Percentiles rank a stretch among this genome's conserved stretches.
phyloP scores from a whole-genome alignment of 2,329 filamentous ascomycete genomes.

The Coniochaeta hoffmannii region DNA sequence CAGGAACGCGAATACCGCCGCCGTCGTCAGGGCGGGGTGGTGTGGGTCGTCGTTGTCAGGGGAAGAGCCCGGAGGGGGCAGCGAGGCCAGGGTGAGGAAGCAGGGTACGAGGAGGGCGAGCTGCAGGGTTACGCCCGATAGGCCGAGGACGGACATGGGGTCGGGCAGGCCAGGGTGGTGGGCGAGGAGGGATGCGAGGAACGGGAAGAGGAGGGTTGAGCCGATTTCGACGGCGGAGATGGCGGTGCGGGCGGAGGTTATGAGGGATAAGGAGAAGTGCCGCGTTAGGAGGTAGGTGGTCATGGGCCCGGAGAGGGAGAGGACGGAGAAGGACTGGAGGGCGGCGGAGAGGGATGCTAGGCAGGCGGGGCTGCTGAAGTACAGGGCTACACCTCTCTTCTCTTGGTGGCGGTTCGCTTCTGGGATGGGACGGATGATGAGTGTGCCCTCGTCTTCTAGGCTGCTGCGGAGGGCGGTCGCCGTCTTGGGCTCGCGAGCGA shows the following conservation, averaged over 20 bases:
- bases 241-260: constrained; percentile 7
- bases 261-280: constrained; percentile 5
- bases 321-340: constrained; percentile 8
- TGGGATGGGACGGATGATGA: not conserved
- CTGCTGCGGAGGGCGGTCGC: not conserved
- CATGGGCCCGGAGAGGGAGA: constrained; percentile 9
- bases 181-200: constrained; percentile 1
- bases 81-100: constrained; percentile 2
- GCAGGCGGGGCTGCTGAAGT: constrained; percentile 6
- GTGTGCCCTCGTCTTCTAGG: not conserved
- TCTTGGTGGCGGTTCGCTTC: not conserved
- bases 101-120: constrained; percentile 5
- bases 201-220: constrained; percentile 8
- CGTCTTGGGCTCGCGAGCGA: constrained; percentile 3
- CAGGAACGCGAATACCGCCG: constrained; percentile 4
- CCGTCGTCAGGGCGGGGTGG: constrained; percentile 3
- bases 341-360: constrained; percentile 7
- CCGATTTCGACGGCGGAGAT: constrained; percentile 7
- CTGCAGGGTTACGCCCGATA: constrained; percentile 5
- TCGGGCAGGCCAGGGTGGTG: constrained; percentile 1
- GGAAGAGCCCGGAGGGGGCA: too few relatives aligned
- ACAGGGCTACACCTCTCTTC: constrained; percentile 1
- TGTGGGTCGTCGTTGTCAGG: not conserved
- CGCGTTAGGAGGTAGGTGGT: constrained; percentile 7
- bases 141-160: constrained; percentile 6